A percentile compares a stretch with the other conserved stretches of the same genome.
phyloP scores from a whole-genome alignment of 2,329 filamentous ascomycete genomes.

The Ophiobolus disseminans region DNA sequence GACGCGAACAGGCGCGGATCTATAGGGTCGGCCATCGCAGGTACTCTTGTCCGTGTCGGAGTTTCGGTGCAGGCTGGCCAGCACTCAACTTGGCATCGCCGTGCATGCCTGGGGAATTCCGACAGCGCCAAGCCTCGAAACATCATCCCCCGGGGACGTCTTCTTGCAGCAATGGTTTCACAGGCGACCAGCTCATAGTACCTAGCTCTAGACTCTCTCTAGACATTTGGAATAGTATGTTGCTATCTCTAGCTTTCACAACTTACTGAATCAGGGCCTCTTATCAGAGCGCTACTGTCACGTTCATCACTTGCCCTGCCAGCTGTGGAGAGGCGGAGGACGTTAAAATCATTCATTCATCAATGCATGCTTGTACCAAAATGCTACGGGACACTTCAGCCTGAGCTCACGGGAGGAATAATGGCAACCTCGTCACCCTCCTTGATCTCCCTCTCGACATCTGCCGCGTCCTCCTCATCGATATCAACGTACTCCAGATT shows the following conservation, averaged over 20 bases:
- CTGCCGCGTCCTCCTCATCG: slow-evolving; percentile 58
- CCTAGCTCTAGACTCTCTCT: no score
- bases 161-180: not conserved
- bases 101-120: no score
- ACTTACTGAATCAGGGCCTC: no score
- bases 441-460: slow-evolving; percentile 62
- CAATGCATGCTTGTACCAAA: no score
- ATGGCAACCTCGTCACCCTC: slow-evolving; percentile 85
- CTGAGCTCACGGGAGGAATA: slow-evolving; percentile 87
- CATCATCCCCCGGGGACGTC: not conserved
- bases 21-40: slow-evolving; percentile 39
- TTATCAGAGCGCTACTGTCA: no score
- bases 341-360: no score
- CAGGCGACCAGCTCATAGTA: no score
- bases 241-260: no score
- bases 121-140: slow-evolving; percentile 4
- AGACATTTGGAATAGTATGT: no score
- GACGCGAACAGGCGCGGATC: slow-evolving; percentile 41
- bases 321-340: not conserved
- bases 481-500: slow-evolving; percentile 83
- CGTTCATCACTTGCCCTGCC: no score
- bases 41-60: slow-evolving; percentile 21
- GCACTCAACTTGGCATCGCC: no score
- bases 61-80: slow-evolving; percentile 7
- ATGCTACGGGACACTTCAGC: no score